Evolutionary conservation across 306 rosid species (phyloP).

Genomic region (Fragaria iinumae): DNA sequence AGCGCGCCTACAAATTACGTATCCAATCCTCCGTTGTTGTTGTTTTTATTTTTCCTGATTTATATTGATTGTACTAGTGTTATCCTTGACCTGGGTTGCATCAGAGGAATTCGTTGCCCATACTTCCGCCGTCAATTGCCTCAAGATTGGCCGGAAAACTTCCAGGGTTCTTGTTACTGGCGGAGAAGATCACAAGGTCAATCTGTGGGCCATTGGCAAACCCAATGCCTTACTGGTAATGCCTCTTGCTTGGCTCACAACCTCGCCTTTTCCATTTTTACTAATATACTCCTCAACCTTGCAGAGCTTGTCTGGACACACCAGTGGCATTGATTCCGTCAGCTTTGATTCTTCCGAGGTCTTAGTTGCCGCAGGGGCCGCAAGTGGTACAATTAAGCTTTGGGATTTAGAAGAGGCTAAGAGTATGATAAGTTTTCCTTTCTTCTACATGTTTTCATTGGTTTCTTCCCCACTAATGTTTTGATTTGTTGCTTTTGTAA

Average conservation of each 20-base stretch:
- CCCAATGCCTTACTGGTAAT: conserved; percentile 92
- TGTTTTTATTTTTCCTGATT: not conserved
- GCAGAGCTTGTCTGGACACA: conserved; percentile 97
- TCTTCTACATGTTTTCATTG: not conserved
- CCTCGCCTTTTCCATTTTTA: no score
- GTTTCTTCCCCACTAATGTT: not conserved
- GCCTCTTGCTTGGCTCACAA: no score
- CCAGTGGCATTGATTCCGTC: conserved; percentile 97
- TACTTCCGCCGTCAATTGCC: conserved; percentile 90
- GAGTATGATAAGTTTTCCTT: conserved; percentile 52
- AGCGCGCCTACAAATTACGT: conserved; percentile 99
- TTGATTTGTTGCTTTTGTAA: conserved; percentile 6
- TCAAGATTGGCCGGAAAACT: conserved; percentile 90
- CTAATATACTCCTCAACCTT: not conserved
- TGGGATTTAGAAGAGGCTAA: conserved; percentile 99
- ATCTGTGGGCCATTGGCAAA: conserved; percentile 99
- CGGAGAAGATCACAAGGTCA: conserved; percentile 98
- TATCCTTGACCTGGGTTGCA: conserved; percentile 54
- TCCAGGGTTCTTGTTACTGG: conserved; percentile 98
- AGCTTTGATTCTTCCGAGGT: conserved; percentile 96
- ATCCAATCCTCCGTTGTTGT: conserved; percentile 47
- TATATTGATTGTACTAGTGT: not conserved
- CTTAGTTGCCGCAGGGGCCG: conserved; percentile 98
- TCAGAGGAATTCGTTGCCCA: conserved; percentile 99
- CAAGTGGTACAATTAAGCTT: conserved; percentile 96